These are phyloP conservation scores for Epichloe festucae DNA, from an alignment of 2,329 filamentous ascomycete species.

Conservation along the genomic window DNA sequence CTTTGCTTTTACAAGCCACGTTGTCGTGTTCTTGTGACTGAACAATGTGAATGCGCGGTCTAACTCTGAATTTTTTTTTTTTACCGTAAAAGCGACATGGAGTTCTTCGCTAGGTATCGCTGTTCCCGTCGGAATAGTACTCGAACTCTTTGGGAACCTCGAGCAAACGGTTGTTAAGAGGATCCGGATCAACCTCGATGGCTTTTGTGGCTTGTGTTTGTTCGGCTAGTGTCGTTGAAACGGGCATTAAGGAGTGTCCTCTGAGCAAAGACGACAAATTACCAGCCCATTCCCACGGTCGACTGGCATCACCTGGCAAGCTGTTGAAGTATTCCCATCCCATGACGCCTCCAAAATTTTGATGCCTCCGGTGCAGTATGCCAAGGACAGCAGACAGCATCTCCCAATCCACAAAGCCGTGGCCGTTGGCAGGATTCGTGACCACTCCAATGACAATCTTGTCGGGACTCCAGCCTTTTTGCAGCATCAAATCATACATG, in stretches of 20 bases:
- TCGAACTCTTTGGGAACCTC: slow-evolving; percentile 12
- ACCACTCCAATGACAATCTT: slow-evolving; percentile 72
- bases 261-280: slow-evolving; percentile 42
- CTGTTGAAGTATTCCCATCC: slow-evolving; percentile 95
- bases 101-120: background rate
- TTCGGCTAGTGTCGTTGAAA: background rate
- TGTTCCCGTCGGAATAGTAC: slow-evolving; percentile 11
- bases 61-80: background rate
- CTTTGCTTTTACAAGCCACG: slow-evolving; percentile 3
- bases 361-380: slow-evolving; percentile 36
- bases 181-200: slow-evolving; percentile 14
- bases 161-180: slow-evolving; percentile 1
- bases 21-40: background rate
- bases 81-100: background rate
- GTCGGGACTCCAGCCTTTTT: slow-evolving; percentile 54
- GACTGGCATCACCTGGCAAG: slow-evolving; percentile 45
- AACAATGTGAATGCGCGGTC: background rate
- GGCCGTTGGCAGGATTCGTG: slow-evolving; percentile 63
- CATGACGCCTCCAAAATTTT: slow-evolving; percentile 74
- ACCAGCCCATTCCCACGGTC: slow-evolving; percentile 68
- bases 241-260: slow-evolving; percentile 12
- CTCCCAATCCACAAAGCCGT: slow-evolving; percentile 35
- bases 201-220: background rate
- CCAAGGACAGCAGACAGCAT: slow-evolving; percentile 31
- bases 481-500: slow-evolving; percentile 38